Evolutionary conservation across 1,284 basidiomycete genomes (phyloP), one percentile per base, ranked within the genome.

Genomic region (Earliella scabrosa): DNA sequence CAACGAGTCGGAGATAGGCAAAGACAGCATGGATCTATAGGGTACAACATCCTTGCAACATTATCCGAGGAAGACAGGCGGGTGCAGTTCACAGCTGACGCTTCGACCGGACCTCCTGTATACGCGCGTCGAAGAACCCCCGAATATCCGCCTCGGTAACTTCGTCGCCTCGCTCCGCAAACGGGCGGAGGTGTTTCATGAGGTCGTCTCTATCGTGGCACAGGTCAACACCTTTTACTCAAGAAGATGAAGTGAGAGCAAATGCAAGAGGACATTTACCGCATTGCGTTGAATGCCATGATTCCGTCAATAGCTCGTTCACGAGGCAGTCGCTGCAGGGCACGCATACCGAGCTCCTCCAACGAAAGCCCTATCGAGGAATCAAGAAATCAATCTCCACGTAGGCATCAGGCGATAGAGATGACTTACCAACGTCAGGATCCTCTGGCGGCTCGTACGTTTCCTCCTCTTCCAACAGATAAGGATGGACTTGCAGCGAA

Each of bases 381-480:
- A n/a, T n/a, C n/a, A n/a, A n/a, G n/a, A 18, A n/a, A n/a, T 31
- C 9, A 52, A 5, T 23, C 16, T 31, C 13, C 5, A 45, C 23
- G 14, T 55, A 13, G 8, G n/a, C 10, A 29, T 11, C 27, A 10
- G 24, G 24, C 47, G n/a, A 14, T 11, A 38, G 16, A 20, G 23
- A 27, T 16, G 8, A 61, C 73, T 49, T 66, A 85, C 90, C 84
- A 59, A 85, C 90, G 67, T 93, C 90, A 14, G 90, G 90, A 69
- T 92, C 91, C 66, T 89, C 84, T 2, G 90, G 90, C 0, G 87
- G 89, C 66, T 91, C 87, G 60, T 90, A 92, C 0, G 86, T 90
- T 41, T 90, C 89, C 63, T 92, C 90, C 66, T 88, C 87, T 58
- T 87, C 79, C n/a, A 90, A 70, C 23, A 92, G 76, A 68, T 79